A percentile compares a stretch with the other conserved stretches of the same genome.
These are phyloP conservation scores for Beauveria medogensis DNA, from an alignment of 2,329 filamentous ascomycete species.

Conservation along the genomic window DNA sequence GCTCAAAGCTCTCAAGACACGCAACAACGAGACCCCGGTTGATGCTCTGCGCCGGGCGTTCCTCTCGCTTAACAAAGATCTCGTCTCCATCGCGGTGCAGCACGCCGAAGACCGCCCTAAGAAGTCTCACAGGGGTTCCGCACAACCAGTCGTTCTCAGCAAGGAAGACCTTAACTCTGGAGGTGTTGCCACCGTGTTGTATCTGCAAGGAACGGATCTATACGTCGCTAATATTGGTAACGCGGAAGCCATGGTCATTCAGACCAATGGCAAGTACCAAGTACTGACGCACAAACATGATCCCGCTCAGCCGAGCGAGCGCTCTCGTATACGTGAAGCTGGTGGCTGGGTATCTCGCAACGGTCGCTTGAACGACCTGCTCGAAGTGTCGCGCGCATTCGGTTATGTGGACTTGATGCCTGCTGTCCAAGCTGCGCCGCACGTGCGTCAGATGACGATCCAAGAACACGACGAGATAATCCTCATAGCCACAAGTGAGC, in stretches of 20 bases:
- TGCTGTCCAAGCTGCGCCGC: slow-evolving; percentile 81
- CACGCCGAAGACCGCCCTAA: slow-evolving; percentile 65
- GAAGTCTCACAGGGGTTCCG: slow-evolving; percentile 61
- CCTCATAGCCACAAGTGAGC: slow-evolving; percentile 78
- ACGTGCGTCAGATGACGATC: slow-evolving; percentile 70
- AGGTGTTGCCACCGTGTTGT: slow-evolving; percentile 85
- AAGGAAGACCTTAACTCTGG: slow-evolving; percentile 87
- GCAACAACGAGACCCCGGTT: slow-evolving; percentile 63
- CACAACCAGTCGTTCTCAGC: slow-evolving; percentile 67
- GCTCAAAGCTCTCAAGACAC: slow-evolving; percentile 61
- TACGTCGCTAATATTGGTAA: slow-evolving; percentile 95
- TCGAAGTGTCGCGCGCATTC: slow-evolving; percentile 90
- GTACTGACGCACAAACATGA: slow-evolving; percentile 89
- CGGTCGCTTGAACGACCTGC: slow-evolving; percentile 82
- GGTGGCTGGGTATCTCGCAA: slow-evolving; percentile 94
- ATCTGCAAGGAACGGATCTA: slow-evolving; percentile 80
- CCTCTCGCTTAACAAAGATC: slow-evolving; percentile 83
- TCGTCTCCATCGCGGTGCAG: slow-evolving; percentile 76
- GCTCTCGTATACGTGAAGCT: slow-evolving; percentile 84
- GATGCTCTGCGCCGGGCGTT: slow-evolving; percentile 86
- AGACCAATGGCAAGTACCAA: slow-evolving; percentile 74
- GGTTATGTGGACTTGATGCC: slow-evolving; percentile 91
- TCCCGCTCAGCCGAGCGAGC: slow-evolving; percentile 75
- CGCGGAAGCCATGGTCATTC: slow-evolving; percentile 89
- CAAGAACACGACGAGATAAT: slow-evolving; percentile 91